A percentile compares a stretch with the other conserved stretches of the same genome.
These are phyloP conservation scores for Penicillium italicum DNA, from an alignment of 2,329 filamentous ascomycete genomes.

Conservation along the genomic window DNA sequence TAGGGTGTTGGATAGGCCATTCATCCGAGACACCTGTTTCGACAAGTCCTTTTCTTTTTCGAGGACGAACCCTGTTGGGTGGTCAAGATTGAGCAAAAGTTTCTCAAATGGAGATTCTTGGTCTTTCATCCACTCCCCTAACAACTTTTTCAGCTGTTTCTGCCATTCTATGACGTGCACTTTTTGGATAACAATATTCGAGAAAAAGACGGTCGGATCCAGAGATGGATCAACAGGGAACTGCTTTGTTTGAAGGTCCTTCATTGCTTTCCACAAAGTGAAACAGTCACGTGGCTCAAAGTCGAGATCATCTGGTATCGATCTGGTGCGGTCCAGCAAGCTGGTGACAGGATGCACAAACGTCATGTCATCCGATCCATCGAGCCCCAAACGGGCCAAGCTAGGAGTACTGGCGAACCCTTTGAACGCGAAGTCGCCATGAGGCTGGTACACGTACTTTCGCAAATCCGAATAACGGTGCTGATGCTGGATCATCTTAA, in stretches of 20 bases:
- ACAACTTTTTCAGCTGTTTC: constrained; percentile 54
- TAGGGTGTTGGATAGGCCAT: neutral
- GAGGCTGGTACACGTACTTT: constrained; percentile 66
- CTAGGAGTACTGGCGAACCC: constrained; percentile 42
- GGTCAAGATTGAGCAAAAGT: constrained; percentile 49
- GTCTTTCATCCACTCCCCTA: constrained; percentile 60
- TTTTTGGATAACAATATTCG: constrained; percentile 58
- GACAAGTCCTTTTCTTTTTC: neutral
- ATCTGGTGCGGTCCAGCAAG: constrained; percentile 59
- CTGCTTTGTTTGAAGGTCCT: constrained; percentile 50
- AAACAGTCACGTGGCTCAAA: constrained; percentile 70
- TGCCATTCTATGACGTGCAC: constrained; percentile 66
- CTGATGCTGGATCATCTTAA: constrained; percentile 66
- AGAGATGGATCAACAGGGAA: constrained; percentile 45
- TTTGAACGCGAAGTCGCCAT: constrained; percentile 48
- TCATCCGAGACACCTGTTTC: neutral
- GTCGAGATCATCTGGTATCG: constrained; percentile 63
- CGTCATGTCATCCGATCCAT: constrained; percentile 49
- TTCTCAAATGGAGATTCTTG: constrained; percentile 50
- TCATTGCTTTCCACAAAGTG: constrained; percentile 62
- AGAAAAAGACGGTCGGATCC: constrained; percentile 31
- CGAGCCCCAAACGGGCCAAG: constrained; percentile 44
- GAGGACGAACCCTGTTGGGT: neutral
- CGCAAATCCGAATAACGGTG: constrained; percentile 72
- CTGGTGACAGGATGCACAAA: constrained; percentile 66